Percentiles rank a stretch among this genome's conserved stretches.
These are phyloP conservation scores for Priceomyces castillae DNA, from an alignment of 805 yeast genomes.

Conservation along the genomic window DNA sequence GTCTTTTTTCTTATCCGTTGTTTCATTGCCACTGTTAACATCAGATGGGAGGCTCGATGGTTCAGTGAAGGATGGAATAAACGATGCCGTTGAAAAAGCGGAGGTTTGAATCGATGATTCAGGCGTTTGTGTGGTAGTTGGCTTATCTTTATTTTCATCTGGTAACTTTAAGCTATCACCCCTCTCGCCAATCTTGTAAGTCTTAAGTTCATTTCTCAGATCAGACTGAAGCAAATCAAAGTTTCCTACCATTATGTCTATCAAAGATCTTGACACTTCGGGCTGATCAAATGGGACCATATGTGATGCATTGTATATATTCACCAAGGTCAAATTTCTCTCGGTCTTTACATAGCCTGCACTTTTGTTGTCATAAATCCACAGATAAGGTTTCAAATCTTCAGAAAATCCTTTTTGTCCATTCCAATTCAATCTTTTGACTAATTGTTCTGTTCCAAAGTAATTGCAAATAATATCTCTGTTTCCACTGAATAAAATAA, in stretches of 20 bases:
- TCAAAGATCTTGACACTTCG: slow-evolving; percentile 62
- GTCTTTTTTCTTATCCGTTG: slow-evolving; percentile 1
- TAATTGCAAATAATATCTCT: slow-evolving; percentile 87
- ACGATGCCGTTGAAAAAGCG: not conserved
- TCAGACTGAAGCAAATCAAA: slow-evolving; percentile 18
- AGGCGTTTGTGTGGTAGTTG: not conserved
- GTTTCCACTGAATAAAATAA: slow-evolving; percentile 82
- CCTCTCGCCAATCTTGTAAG: slow-evolving; percentile 28
- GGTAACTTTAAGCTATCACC: slow-evolving; percentile 1
- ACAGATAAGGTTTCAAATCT: slow-evolving; percentile 26
- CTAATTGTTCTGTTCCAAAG: slow-evolving; percentile 67
- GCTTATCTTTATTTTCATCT: not conserved
- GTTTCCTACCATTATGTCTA: slow-evolving; percentile 49
- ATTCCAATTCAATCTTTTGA: slow-evolving; percentile 63
- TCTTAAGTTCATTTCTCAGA: slow-evolving; percentile 15
- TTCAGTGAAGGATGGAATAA: not conserved
- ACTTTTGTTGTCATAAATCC: slow-evolving; percentile 42
- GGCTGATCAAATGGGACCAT: slow-evolving; percentile 91
- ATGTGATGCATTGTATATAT: slow-evolving; percentile 76
- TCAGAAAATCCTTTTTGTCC: slow-evolving; percentile 54
- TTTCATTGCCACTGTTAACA: slow-evolving; percentile 1
- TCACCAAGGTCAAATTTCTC: slow-evolving; percentile 72
- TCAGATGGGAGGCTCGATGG: not conserved
- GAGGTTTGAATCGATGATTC: not conserved
- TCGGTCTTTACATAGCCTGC: slow-evolving; percentile 47